Evolutionary conservation across 1,284 basidiomycete genomes (phyloP), one percentile per base, ranked within the genome.

Genomic region (Ceratobasidium sp.): DNA sequence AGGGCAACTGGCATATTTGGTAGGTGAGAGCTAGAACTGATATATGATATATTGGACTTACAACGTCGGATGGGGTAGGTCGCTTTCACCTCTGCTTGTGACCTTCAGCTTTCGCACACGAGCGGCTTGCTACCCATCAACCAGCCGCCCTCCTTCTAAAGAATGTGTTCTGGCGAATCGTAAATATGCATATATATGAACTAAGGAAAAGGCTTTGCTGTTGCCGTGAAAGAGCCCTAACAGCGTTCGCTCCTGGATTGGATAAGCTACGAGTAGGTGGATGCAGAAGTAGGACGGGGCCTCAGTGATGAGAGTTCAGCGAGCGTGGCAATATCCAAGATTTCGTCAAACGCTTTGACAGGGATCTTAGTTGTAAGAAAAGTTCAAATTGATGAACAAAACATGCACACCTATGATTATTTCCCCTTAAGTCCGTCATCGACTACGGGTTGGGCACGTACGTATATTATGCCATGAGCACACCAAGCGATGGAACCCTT

Each of bases 391-490:
- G 31, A n/a, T 41, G 53, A 48, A 36, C 33, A 2, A 19, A 14
- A 56, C 51, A 8, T 51, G 75, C 67, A 59, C 27, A 36, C 66
- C 48, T 24, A 33, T 54, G 8, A 72, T 24, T 33, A 72, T 31
- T 62, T 63, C 50, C 22, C 45, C 27, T 51, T 41, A 14, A 75
- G 24, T 36, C 77, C 67, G 51, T 79, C 78, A 54, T 77, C 75
- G 47, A 62, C 17, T 69, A 60, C 0, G 78, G 78, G 59, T 79
- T 78, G 1, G 87, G 80, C 79, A 86, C 79, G 77, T 88, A 87
- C 1, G 86, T 79, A 77, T 88, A 86, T 85, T 86, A 87, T 9
- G 86, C 82, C 84, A 87, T 86, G 76, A 85, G 69, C 17, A 87
- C 86, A 63, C 87, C 86, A 1, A 85, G 29, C 1, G 86, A 86